phyloP scores from a whole-genome alignment of 805 yeast genomes.

The Metschnikowia baotianmanensis region DNA sequence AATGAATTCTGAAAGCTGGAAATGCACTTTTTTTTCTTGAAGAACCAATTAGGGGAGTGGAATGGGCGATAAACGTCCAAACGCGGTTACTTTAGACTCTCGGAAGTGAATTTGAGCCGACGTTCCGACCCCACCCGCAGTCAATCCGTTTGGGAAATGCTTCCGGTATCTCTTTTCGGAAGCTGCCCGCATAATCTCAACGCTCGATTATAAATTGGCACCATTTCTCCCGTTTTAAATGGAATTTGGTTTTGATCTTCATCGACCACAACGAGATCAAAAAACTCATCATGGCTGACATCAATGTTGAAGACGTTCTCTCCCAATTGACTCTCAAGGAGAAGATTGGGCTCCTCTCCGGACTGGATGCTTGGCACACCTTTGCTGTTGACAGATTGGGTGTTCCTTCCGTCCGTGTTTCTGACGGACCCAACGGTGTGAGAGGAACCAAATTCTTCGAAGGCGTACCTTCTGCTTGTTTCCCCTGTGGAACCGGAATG shows the following conservation, averaged over 20 bases:
- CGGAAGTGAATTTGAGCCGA: too few species aligned
- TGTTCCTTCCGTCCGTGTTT: conserved; percentile 20
- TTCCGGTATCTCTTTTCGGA: not conserved
- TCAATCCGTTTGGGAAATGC: too few species aligned
- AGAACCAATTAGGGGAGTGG: too few species aligned
- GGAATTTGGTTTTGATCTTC: not conserved
- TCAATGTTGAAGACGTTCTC: conserved; percentile 29
- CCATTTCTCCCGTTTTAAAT: not conserved
- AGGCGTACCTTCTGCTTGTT: conserved; percentile 53
- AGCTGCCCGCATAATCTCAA: too few species aligned
- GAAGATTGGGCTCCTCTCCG: conserved; percentile 38
- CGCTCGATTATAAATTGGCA: too few species aligned
- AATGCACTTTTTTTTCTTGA: too few species aligned
- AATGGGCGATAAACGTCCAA: too few species aligned
- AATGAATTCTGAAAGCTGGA: too few species aligned
- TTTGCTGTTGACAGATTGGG: conserved; percentile 16
- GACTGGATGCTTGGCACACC: conserved; percentile 21
- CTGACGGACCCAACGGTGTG: conserved; percentile 65
- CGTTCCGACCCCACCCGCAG: too few species aligned
- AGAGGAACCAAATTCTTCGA: conserved; percentile 56
- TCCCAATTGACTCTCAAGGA: conserved; percentile 33
- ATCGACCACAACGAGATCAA: conserved; percentile 6
- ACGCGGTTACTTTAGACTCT: too few species aligned
- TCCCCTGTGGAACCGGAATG: conserved; percentile 61
- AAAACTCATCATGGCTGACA: too few species aligned